These are phyloP conservation scores for Entomortierella beljakovae DNA, from an alignment of 192 early-diverging fungal species.

Conservation along the genomic window DNA sequence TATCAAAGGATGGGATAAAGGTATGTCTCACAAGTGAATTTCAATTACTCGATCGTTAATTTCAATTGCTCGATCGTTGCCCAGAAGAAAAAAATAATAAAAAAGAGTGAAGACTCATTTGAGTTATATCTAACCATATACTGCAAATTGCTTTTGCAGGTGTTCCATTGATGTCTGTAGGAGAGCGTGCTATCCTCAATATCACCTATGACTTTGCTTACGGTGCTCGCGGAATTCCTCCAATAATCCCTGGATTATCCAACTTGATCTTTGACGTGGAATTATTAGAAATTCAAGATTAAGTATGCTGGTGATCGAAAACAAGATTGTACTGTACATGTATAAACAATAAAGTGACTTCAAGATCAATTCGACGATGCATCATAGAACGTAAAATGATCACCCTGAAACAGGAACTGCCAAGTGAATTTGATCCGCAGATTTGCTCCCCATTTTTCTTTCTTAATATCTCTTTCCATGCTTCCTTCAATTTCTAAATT, in stretches of 20 bases:
- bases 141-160: constrained; percentile 61
- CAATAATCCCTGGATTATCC: constrained; percentile 84
- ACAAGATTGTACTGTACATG: neutral
- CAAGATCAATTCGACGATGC: neutral
- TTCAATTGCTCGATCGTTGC: no score
- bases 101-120: neutral
- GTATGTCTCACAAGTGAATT: constrained; percentile 12
- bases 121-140: neutral
- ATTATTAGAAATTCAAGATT: constrained; percentile 67
- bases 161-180: constrained; percentile 94
- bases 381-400: neutral
- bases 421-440: neutral
- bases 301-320: neutral
- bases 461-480: no score
- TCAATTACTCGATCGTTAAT: no score
- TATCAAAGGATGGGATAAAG: constrained; percentile 79
- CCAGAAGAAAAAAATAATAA: no score
- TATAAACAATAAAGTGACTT: neutral
- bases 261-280: constrained; percentile 90
- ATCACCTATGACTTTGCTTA: constrained; percentile 90
- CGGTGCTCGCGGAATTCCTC: constrained; percentile 79
- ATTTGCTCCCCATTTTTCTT: neutral
- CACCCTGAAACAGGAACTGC: neutral
- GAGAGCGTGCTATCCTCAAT: constrained; percentile 86
- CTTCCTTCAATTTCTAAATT: no score